Percentiles rank a stretch among this genome's conserved stretches.
phyloP scores from a whole-genome alignment of 192 early-diverging fungal species.

The Linnemannia exigua region DNA sequence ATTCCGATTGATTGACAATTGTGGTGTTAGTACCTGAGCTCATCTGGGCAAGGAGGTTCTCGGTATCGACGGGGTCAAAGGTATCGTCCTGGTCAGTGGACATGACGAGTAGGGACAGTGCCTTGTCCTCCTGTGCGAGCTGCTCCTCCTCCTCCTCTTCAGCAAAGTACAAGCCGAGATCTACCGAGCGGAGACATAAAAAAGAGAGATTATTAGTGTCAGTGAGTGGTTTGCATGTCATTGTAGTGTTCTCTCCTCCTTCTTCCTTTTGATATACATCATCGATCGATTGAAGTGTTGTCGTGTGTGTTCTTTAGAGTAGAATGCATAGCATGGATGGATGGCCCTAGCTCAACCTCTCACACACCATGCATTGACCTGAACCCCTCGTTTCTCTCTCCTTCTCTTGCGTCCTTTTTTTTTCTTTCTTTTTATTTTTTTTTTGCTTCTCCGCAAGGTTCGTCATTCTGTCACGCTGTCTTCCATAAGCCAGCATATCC shows the following conservation, averaged over 20 bases:
- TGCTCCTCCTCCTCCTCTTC: constrained; percentile 56
- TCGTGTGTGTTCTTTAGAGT: neutral
- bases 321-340: neutral
- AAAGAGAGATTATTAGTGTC: neutral
- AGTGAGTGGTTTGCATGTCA: neutral
- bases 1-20: neutral
- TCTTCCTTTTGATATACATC: neutral
- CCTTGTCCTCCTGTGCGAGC: constrained; percentile 51
- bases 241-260: neutral
- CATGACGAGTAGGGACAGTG: constrained; percentile 48
- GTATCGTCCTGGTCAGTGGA: constrained; percentile 44
- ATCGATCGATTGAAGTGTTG: neutral
- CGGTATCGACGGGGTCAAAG: constrained; percentile 52
- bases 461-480: neutral
- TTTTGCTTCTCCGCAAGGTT: constrained; percentile 9
- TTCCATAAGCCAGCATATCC: constrained; percentile 11
- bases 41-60: constrained; percentile 48
- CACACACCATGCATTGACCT: neutral
- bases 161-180: constrained; percentile 56
- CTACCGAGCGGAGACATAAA: constrained; percentile 20
- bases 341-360: neutral
- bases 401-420: neutral
- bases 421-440: neutral
- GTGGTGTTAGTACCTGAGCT: constrained; percentile 33
- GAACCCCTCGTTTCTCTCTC: neutral